Evolutionary conservation across 257 asterid genomes (phyloP).

Genomic region (Solanum dulcamara): DNA sequence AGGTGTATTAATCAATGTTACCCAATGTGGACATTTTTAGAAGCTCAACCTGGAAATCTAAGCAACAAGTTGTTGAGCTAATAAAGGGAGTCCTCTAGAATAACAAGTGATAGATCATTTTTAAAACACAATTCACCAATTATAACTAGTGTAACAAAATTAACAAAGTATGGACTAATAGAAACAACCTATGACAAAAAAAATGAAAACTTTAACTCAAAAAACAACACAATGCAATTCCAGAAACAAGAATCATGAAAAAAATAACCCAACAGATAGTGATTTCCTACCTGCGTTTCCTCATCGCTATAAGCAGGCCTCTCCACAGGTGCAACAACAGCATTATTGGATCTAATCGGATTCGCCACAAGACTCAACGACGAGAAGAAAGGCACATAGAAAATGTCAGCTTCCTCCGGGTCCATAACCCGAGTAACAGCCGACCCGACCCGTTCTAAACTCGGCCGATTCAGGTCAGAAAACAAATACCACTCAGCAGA

Average conservation of each 20-base stretch:
- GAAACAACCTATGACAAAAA: background rate
- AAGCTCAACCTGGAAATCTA: background rate
- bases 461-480: slow-evolving; percentile 47
- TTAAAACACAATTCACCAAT: background rate
- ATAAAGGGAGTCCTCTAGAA: background rate
- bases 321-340: slow-evolving; percentile 6
- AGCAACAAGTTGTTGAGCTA: background rate
- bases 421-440: slow-evolving; percentile 39
- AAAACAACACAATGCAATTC: background rate
- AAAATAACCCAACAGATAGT: background rate
- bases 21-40: background rate
- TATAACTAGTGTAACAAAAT: background rate
- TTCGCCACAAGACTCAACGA: slow-evolving; percentile 84
- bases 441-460: slow-evolving; percentile 33
- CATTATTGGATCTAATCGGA: slow-evolving; percentile 11
- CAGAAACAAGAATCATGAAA: background rate
- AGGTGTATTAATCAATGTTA: background rate
- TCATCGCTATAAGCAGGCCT: slow-evolving; percentile 54
- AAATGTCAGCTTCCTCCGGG: slow-evolving; percentile 82
- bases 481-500: slow-evolving; percentile 92
- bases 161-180: background rate
- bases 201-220: background rate
- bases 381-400: slow-evolving; percentile 87
- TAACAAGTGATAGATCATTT: background rate
- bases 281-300: slow-evolving; percentile 57